Evolutionary conservation across 2,329 filamentous ascomycete genomes (phyloP).

Genomic region (Coniochaeta prunicola): DNA sequence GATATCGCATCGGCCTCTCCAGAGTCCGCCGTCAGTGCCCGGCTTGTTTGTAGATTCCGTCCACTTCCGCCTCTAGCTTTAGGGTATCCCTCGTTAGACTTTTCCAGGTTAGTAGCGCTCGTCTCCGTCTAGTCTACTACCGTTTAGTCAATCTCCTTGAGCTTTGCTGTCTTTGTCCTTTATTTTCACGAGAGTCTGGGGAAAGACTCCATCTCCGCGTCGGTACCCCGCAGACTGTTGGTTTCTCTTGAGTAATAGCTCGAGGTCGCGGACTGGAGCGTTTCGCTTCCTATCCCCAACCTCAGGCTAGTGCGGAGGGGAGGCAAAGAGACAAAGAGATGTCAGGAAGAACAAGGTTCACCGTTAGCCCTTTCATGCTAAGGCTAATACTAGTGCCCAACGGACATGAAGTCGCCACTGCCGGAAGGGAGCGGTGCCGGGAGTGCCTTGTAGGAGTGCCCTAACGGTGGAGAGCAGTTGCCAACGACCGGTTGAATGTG

Average conservation of each 20-base stretch:
- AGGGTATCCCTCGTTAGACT: neutral
- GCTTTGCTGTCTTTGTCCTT: neutral
- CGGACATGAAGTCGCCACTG: neutral
- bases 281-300: neutral
- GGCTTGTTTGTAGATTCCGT: neutral
- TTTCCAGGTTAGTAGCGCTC: too few species aligned
- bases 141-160: neutral
- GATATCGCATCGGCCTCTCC: neutral
- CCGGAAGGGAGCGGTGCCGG: neutral
- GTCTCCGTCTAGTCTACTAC: neutral
- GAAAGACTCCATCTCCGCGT: neutral
- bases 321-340: neutral
- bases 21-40: neutral
- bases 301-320: neutral
- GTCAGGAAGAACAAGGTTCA: neutral
- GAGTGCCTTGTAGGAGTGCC: neutral
- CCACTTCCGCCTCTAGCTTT: neutral
- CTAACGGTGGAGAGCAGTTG: neutral
- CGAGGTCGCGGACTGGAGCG: neutral
- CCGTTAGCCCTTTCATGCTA: neutral
- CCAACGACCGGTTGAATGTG: neutral
- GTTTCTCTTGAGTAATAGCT: conserved; percentile 2
- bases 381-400: neutral
- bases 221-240: neutral
- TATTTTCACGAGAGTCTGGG: neutral